phyloP scores from a whole-genome alignment of 2,329 filamentous ascomycete genomes.

The Beauveria rudraprayagi region DNA sequence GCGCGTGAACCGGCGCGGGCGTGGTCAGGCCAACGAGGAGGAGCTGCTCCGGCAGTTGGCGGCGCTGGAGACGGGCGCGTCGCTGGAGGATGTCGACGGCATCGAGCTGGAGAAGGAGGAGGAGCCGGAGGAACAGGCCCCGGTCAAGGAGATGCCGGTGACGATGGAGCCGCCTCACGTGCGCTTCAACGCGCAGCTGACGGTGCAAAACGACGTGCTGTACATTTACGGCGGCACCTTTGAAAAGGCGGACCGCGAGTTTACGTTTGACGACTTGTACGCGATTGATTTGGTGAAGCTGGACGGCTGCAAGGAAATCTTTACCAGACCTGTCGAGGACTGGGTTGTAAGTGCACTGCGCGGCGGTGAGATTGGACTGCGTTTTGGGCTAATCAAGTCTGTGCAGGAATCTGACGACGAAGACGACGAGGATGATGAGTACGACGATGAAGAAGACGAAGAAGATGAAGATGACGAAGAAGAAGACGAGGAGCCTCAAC shows the following conservation, averaged over 20 bases:
- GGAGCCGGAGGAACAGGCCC: conserved; percentile 44
- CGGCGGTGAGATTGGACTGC: conserved; percentile 13
- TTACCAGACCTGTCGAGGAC: conserved; percentile 72
- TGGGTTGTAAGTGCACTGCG: conserved; percentile 54
- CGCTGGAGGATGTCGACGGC: conserved; percentile 44
- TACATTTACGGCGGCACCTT: conserved; percentile 95
- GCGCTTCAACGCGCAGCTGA: conserved; percentile 83
- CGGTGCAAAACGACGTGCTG: conserved; percentile 84
- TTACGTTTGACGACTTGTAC: conserved; percentile 92
- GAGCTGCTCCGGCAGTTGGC: conserved; percentile 82
- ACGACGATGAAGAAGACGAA: conserved; percentile 39
- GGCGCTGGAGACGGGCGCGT: conserved; percentile 68
- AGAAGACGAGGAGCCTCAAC: conserved; percentile 36
- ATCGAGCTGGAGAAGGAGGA: conserved; percentile 44
- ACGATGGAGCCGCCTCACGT: conserved; percentile 79
- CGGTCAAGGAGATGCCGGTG: conserved; percentile 55
- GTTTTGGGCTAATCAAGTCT: conserved; percentile 27
- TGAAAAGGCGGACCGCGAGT: conserved; percentile 90
- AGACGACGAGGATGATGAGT: conserved; percentile 50
- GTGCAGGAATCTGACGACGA: conserved; percentile 49
- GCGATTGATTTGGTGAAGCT: conserved; percentile 90
- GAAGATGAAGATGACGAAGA: conserved; percentile 42
- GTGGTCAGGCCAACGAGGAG: conserved; percentile 84
- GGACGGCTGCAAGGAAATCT: conserved; percentile 88
- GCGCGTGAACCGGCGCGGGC: conserved; percentile 53